Base-by-base conservation (phyloP, 345 rosid genomes). In the Firmiana major region DNA sequence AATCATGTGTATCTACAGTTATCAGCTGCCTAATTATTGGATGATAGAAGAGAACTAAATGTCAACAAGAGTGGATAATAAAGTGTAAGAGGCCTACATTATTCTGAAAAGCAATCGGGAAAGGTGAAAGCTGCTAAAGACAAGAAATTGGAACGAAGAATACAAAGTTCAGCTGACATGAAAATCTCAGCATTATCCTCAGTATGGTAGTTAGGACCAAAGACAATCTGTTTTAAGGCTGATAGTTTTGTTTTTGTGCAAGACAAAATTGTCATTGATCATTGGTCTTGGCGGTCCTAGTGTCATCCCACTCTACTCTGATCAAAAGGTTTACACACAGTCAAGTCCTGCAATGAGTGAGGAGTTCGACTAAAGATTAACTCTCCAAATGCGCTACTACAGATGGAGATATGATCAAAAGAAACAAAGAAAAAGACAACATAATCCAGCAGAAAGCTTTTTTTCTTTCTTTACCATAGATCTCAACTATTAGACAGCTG, bases 251-350 rank as follows among this genome's bases (percentile, higher is more conserved):
- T 6, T 51, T 12, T 16, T 46, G 58, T 2, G 24, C 28, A 40
- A 51, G 19, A 51, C 74, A 71, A 71, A 71, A 5, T 31, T 51
- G 62, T 45, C 49, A 60, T 17, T n/a, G n/a, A 51, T 17, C 26
- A 71, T 49, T 49, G 57, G 24, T 49, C 55, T 51, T 68, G 0
- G 53, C 9, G n/a, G n/a, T n/a, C n/a, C n/a, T n/a, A n/a, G n/a
- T 71, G 75, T 71, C 60, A 71, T 51, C 74, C 28, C 24, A 51
- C 74, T 71, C 74, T 71, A 28, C 16, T 49, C 15, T 48, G 22
- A 49, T 3, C 6, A 26, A 26, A 48, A 13, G 6, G 17, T 46
- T 46, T 0, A 13, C 40, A 46, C 13, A 6, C 73, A 68, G 31
- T 31, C 17, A 11, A 54, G n/a, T 6, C 64, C 49, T 36, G 76